Evolutionary conservation across 176 grass and related monocot genomes (phyloP).

Genomic region (Coix lacrymajobi): DNA sequence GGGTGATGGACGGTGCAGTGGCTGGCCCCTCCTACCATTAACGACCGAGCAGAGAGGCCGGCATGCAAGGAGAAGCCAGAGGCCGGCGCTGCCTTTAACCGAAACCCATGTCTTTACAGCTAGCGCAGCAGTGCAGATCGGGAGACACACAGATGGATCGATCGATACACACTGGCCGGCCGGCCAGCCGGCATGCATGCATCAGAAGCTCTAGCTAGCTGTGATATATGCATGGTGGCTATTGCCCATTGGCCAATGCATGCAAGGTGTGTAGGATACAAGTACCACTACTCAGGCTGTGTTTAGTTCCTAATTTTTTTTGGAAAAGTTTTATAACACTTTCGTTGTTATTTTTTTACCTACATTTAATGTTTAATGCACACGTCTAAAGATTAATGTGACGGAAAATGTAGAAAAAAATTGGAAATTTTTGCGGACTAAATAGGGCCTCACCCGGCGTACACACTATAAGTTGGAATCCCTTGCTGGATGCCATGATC

Average conservation of each 20-base stretch:
- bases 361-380: too few species aligned
- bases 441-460: constrained; percentile 42
- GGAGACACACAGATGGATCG: not conserved
- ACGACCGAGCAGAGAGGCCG: constrained; percentile 23
- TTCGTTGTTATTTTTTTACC: too few species aligned
- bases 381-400: too few species aligned
- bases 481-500: constrained; percentile 53
- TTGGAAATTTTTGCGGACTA: too few species aligned
- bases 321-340: too few species aligned
- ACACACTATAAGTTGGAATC: constrained; percentile 37
- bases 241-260: not conserved
- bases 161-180: not conserved
- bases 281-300: too few species aligned
- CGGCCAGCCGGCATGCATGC: not conserved
- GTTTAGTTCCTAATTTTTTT: too few species aligned
- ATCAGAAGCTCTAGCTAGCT: not conserved
- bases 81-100: constrained; percentile 33
- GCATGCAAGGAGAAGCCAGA: constrained; percentile 19
- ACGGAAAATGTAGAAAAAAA: too few species aligned
- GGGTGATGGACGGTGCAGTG: constrained; percentile 48
- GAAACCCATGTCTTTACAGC: constrained; percentile 44
- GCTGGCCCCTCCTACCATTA: constrained; percentile 48
- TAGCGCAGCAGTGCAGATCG: constrained; percentile 28
- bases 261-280: too few species aligned
- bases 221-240: not conserved